Evolutionary conservation across 352 stramenopile genomes (phyloP).

Genomic region (Bremia lactucae): DNA sequence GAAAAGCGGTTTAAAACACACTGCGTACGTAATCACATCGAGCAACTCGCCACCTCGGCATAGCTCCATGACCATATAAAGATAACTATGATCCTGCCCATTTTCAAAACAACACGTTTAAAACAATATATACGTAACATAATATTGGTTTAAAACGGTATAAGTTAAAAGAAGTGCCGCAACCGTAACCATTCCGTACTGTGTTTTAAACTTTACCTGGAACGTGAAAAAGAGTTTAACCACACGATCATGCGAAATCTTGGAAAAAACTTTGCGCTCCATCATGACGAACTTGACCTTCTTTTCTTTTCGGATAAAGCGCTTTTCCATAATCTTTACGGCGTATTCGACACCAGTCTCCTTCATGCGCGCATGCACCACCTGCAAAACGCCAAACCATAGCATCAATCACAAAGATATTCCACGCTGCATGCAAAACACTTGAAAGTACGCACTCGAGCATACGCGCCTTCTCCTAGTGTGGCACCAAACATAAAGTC

Average conservation of each 20-base stretch:
- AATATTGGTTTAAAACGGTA: too few species aligned
- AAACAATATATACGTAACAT: too few species aligned
- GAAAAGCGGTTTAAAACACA: neutral
- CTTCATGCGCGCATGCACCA: constrained; percentile 86
- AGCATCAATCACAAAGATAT: neutral
- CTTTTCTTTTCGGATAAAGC: constrained; percentile 86
- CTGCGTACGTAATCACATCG: constrained; percentile 74
- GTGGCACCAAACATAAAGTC: constrained; percentile 87
- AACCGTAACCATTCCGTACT: too few species aligned
- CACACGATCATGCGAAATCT: constrained; percentile 79
- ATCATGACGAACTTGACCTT: constrained; percentile 89
- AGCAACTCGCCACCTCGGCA: constrained; percentile 79
- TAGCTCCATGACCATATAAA: constrained; percentile 89
- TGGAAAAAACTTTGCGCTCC: constrained; percentile 86
- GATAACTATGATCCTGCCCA: constrained; percentile 53
- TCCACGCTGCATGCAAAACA: neutral
- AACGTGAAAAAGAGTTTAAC: constrained; percentile 88
- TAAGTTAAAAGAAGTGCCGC: too few species aligned
- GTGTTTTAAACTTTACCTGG: constrained; percentile 35
- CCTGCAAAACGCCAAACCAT: constrained; percentile 13
- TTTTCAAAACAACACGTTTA: too few species aligned
- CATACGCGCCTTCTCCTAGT: constrained; percentile 82
- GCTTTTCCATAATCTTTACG: constrained; percentile 89
- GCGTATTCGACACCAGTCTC: constrained; percentile 78
- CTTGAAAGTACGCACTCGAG: constrained; percentile 33